Percentiles rank a stretch among this genome's conserved stretches.
Conservation (phyloP, 83 land plant genomes). For the Picea mariana region DNA sequence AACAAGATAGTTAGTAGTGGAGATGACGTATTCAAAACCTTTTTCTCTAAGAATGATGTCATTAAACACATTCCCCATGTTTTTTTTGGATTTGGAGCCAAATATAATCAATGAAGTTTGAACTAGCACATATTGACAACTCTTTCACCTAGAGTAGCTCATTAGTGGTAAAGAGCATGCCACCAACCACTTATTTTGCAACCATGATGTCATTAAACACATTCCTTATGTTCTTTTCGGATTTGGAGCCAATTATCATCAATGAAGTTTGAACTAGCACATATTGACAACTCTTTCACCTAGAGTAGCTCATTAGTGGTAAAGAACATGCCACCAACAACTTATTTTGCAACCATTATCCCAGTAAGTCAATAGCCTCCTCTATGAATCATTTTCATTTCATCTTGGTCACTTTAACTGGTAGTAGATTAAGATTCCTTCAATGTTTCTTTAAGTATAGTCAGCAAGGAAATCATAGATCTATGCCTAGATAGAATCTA, state of each 20-base stretch:
- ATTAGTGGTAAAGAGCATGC: constrained; percentile 61
- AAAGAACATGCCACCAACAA: constrained; percentile 66
- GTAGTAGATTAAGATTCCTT: neutral
- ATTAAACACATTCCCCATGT: constrained; percentile 55
- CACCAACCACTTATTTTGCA: constrained; percentile 59
- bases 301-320: constrained; percentile 55
- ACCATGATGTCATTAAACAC: constrained; percentile 34
- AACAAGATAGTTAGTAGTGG: constrained; percentile 43
- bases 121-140: constrained; percentile 49
- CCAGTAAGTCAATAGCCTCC: constrained; percentile 22
- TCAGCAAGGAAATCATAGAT: neutral
- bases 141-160: constrained; percentile 54
- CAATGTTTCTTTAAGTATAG: neutral
- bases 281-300: constrained; percentile 55
- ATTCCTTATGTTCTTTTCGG: constrained; percentile 51
- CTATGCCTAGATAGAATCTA: neutral
- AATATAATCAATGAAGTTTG: constrained; percentile 59
- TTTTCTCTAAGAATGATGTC: constrained; percentile 39
- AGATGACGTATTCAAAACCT: constrained; percentile 50
- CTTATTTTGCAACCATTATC: constrained; percentile 60
- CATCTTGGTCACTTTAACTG: neutral
- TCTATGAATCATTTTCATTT: neutral
- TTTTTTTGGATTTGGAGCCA: constrained; percentile 54
- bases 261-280: constrained; percentile 54
- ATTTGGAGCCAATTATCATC: constrained; percentile 60